Conservation (phyloP, 768 basidiomycete species). For the Vararia minispora region DNA sequence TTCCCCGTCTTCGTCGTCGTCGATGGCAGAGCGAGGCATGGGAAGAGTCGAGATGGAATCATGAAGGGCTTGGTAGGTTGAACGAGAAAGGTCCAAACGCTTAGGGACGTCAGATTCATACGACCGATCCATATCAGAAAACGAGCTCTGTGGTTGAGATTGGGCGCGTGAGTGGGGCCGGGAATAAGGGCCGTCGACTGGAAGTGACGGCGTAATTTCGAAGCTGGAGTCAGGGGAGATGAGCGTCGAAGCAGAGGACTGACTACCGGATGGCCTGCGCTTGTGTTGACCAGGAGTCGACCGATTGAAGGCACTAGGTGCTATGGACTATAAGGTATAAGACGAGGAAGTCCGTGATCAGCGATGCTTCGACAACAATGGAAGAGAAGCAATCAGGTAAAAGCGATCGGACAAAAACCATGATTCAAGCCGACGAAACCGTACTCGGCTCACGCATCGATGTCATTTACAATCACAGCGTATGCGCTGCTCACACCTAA, state of each 20-base stretch:
- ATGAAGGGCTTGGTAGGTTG: slow-evolving; percentile 29
- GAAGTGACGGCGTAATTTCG: slow-evolving; percentile 26
- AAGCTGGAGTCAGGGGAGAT: slow-evolving; percentile 31
- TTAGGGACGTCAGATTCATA: no score
- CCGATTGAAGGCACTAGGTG: slow-evolving; percentile 33
- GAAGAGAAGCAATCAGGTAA: not conserved
- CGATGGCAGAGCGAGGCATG: slow-evolving; percentile 41
- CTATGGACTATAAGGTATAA: slow-evolving; percentile 25
- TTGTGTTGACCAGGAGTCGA: slow-evolving; percentile 33
- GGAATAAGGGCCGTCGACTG: slow-evolving; percentile 28
- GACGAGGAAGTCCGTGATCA: not conserved
- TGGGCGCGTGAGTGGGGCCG: slow-evolving; percentile 59
- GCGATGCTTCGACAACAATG: not conserved
- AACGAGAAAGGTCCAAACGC: slow-evolving; percentile 26
- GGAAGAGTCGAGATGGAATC: slow-evolving; percentile 42
- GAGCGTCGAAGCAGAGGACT: no score
- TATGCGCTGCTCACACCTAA: no score
- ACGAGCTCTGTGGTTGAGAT: slow-evolving; percentile 33
- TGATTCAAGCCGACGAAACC: no score
- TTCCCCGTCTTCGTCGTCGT: slow-evolving; percentile 43
- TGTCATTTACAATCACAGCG: no score
- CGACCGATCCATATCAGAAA: no score
- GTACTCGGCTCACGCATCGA: no score
- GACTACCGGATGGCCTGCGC: slow-evolving; percentile 21
- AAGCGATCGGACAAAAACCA: not conserved